Conservation (phyloP, 2,329 filamentous ascomycete species). For the Trematosphaeria pertusa region DNA sequence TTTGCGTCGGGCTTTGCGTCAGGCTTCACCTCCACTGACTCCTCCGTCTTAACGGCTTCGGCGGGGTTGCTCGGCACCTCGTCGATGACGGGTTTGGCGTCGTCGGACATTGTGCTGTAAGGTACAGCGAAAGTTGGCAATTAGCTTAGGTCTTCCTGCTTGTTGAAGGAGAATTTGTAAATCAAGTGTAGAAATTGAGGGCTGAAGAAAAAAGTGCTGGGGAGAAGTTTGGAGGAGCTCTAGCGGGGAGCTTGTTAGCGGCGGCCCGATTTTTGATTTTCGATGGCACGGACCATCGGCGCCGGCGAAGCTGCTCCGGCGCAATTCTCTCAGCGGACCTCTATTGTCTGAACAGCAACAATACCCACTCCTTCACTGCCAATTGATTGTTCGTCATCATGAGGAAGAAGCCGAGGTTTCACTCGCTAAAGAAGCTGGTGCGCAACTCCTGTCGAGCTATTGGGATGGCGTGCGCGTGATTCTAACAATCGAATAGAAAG, state of each 20-base stretch:
- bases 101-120: slow-evolving; percentile 28
- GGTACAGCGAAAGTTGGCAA: slow-evolving; percentile 13
- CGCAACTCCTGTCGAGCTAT: slow-evolving; percentile 33
- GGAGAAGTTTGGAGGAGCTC: slow-evolving; percentile 22
- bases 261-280: slow-evolving; percentile 10
- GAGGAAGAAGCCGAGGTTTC: slow-evolving; percentile 64
- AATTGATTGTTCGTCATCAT: slow-evolving; percentile 35
- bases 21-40: slow-evolving; percentile 5
- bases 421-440: slow-evolving; percentile 71
- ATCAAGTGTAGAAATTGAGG: slow-evolving; percentile 2
- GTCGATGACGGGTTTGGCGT: slow-evolving; percentile 23
- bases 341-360: neutral
- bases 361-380: slow-evolving; percentile 13
- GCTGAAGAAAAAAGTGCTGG: slow-evolving; percentile 9
- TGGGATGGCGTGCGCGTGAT: neutral
- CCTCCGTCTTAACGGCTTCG: slow-evolving; percentile 21
- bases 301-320: slow-evolving; percentile 7
- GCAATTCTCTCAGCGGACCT: slow-evolving; percentile 2
- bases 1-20: slow-evolving; percentile 6
- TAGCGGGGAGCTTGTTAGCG: slow-evolving; percentile 12
- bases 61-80: slow-evolving; percentile 27
- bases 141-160: too few relatives aligned
- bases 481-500: slow-evolving; percentile 67
- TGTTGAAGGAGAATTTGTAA: too few relatives aligned
- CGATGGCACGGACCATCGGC: neutral